Conservation (phyloP, 2,329 filamentous ascomycete species). For the Colletotrichum abscissum region DNA sequence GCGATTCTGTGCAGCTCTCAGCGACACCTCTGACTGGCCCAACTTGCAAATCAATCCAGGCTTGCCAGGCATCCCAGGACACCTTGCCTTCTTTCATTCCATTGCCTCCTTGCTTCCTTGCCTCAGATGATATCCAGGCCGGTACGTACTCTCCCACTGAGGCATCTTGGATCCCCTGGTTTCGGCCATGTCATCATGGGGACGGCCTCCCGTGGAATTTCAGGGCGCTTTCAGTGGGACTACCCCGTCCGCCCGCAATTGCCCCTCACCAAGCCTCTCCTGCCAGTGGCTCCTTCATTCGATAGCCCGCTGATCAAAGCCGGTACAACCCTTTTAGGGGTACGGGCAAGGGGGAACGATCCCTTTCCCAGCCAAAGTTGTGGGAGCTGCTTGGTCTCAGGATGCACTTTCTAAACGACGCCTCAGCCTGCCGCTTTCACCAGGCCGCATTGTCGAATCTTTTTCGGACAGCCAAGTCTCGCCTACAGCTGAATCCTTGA, state of each 20-base stretch:
- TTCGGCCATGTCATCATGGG: conserved; percentile 36
- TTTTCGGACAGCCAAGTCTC: conserved; percentile 1
- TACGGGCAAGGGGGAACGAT: conserved; percentile 13
- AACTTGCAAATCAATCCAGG: not conserved
- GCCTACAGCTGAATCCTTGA: not conserved
- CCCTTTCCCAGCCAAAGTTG: conserved; percentile 15
- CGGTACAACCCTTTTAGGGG: conserved; percentile 10
- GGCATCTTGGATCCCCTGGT: conserved; percentile 30
- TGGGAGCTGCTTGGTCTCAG: conserved; percentile 5
- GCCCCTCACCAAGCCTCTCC: conserved; percentile 27
- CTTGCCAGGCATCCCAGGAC: not conserved
- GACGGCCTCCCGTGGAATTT: conserved; percentile 31
- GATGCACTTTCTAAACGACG: not conserved
- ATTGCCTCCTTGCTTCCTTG: not conserved
- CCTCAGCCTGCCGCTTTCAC: conserved; percentile 8
- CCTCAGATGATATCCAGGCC: not conserved
- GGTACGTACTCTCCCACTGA: not conserved
- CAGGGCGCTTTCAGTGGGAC: conserved; percentile 36
- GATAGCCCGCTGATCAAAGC: conserved; percentile 27
- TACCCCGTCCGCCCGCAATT: conserved; percentile 32
- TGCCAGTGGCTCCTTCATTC: conserved; percentile 26
- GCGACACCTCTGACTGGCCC: conserved; percentile 25
- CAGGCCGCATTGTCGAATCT: not conserved
- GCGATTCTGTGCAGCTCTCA: conserved; percentile 36
- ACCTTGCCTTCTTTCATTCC: not conserved